Evolutionary conservation across 148 eudicot genomes (phyloP).

Genomic region (Fagopyrum homotropicum): DNA sequence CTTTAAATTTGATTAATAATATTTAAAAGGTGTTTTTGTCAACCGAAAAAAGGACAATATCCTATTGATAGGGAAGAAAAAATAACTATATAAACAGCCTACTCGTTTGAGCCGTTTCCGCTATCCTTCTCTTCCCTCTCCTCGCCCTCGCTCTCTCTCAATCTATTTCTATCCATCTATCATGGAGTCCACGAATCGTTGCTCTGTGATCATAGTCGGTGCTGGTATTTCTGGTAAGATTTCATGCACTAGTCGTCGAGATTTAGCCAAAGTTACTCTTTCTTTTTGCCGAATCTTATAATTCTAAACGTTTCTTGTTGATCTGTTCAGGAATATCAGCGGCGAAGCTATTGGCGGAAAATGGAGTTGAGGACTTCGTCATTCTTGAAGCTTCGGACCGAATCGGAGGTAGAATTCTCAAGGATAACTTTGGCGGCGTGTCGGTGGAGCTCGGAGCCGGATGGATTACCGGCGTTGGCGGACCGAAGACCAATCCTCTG

Average conservation of each 20-base stretch:
- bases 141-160: neutral
- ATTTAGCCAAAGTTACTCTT: neutral
- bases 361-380: slow-evolving; percentile 69
- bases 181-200: slow-evolving; percentile 55
- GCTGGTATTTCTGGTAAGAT: slow-evolving; percentile 76
- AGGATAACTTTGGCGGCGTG: slow-evolving; percentile 56
- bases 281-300: neutral
- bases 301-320: neutral
- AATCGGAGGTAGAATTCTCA: slow-evolving; percentile 66
- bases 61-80: neutral
- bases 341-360: slow-evolving; percentile 59
- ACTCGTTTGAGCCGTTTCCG: too few relatives aligned
- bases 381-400: slow-evolving; percentile 73
- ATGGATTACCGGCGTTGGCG: slow-evolving; percentile 93
- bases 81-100: slow-evolving; percentile 10
- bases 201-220: slow-evolving; percentile 71
- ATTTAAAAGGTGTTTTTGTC: neutral
- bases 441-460: slow-evolving; percentile 92
- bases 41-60: neutral
- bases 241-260: neutral
- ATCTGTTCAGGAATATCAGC: slow-evolving; percentile 53
- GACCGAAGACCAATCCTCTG: slow-evolving; percentile 59
- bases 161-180: slow-evolving; percentile 13
- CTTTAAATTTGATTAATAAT: neutral
- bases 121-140: neutral